Evolutionary conservation across 1,284 basidiomycete genomes (phyloP), one percentile per base, ranked within the genome.

Genomic region (Boletus smithii): DNA sequence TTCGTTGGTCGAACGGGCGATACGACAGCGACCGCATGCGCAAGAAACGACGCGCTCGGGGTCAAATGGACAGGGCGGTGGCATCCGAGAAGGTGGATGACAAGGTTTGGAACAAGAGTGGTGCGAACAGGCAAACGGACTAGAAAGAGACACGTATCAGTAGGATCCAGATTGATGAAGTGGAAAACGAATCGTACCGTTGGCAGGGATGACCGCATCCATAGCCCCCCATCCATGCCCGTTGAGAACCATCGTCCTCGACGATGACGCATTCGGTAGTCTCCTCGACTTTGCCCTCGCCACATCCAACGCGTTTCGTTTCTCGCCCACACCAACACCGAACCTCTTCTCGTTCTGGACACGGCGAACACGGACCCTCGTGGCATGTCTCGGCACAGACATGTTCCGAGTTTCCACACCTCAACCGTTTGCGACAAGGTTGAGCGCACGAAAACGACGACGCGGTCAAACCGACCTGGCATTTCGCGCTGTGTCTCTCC

Each of bases 321-420:
- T 81, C 76, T 56, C 79, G 80, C 0, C 90, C 90, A 62, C 92
- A 95, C 68, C 82, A 93, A 65, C 92, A 95, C 27, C 61, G 72
- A 9, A 76, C 75, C 1, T 57, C 51, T 49, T 87, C 83, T 39
- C 59, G 72, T 5, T 79, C 70, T 0, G 68, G 54, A 65, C 92
- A 95, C 1, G 76, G 73, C 6, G 65, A 66, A 64, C 92, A 95
- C 3, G 73, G 69, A 1, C 86, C 90, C 3, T 78, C 74, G 61
- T 95, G 92, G 59, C 92, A 95, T 0, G 71, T 54, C 33, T 73
- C 66, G 36, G 70, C 51, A 51, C 87, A 90, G 0, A 47, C 38
- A 60, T 94, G 91, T n/a, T 67, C 56, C 3, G 58, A 37, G 50
- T 85, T 84, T 3, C 81, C 82, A 56, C 91, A 95, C 0, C 56